These are phyloP conservation scores for Euphorbia neoarborescens DNA, from an alignment of 441 rosid species.

Conservation along the genomic window DNA sequence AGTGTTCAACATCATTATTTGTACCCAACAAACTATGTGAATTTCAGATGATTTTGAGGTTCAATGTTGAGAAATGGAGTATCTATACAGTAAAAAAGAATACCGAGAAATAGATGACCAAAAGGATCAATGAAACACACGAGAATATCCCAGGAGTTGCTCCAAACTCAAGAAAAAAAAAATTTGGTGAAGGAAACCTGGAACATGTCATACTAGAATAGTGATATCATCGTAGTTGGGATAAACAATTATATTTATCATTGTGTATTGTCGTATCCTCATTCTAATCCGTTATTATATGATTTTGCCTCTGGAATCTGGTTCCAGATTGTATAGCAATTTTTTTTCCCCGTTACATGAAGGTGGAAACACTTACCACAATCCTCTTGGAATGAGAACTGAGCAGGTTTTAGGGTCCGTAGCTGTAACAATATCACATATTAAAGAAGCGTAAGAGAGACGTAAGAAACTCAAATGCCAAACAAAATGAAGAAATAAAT, in stretches of 20 bases:
- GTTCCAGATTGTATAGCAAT: not conserved
- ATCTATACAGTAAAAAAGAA: not conserved
- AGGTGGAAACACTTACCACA: slow-evolving; percentile 51
- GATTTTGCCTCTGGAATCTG: not conserved
- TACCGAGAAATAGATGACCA: not conserved
- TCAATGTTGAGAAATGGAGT: not conserved
- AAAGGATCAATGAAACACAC: not conserved
- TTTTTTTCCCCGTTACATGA: slow-evolving; percentile 4
- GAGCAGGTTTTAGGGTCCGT: slow-evolving; percentile 67
- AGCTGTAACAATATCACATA: slow-evolving; percentile 44
- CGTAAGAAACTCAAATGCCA: slow-evolving; percentile 13
- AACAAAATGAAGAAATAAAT: slow-evolving; percentile 14
- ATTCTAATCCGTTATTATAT: not conserved
- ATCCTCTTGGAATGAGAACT: slow-evolving; percentile 70
- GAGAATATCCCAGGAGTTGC: not conserved
- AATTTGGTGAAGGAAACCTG: not conserved
- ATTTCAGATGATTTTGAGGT: no score
- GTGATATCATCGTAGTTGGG: no score
- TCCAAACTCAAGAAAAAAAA: not conserved
- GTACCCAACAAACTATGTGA: not conserved
- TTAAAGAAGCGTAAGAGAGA: not conserved
- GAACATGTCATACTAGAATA: not conserved
- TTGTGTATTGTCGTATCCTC: not conserved
- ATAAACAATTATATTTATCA: no score
- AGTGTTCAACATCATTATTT: not conserved